Evolutionary conservation across 2,329 filamentous ascomycete genomes (phyloP).

Genomic region (Phialocephala subalpina): DNA sequence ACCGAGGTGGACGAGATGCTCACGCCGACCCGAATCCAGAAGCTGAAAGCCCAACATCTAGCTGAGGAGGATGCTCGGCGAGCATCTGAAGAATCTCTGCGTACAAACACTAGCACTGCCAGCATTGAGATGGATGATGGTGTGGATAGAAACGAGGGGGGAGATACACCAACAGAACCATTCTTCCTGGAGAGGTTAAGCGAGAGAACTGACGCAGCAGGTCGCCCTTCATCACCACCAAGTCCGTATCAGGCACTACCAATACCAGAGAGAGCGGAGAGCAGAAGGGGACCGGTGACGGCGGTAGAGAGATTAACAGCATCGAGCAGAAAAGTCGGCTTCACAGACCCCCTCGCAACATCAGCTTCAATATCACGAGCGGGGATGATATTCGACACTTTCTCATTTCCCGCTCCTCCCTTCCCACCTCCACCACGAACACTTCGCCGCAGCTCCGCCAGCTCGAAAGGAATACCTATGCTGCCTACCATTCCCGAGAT

Average conservation of each 20-base stretch:
- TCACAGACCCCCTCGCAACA: background rate
- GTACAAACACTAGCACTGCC: background rate
- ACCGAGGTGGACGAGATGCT: slow-evolving; percentile 68
- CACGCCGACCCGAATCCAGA: slow-evolving; percentile 59
- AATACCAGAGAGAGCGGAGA: background rate
- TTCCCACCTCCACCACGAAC: slow-evolving; percentile 44
- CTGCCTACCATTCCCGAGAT: slow-evolving; percentile 55
- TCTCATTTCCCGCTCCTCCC: slow-evolving; percentile 43
- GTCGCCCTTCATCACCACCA: slow-evolving; percentile 29
- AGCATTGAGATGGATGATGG: slow-evolving; percentile 26
- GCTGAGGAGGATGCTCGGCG: slow-evolving; percentile 31
- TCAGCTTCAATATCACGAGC: background rate
- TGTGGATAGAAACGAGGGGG: slow-evolving; percentile 41
- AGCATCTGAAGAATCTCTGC: slow-evolving; percentile 30
- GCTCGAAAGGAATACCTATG: slow-evolving; percentile 31
- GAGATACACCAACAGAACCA: slow-evolving; percentile 54
- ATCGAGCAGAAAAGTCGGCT: background rate
- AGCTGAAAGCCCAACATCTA: slow-evolving; percentile 36
- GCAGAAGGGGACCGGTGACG: background rate
- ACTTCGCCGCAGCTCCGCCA: slow-evolving; percentile 22
- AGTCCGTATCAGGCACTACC: slow-evolving; percentile 23
- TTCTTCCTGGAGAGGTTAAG: slow-evolving; percentile 59
- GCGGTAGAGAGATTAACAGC: background rate
- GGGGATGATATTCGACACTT: slow-evolving; percentile 34
- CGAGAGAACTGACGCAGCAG: slow-evolving; percentile 50